A percentile compares a stretch with the other conserved stretches of the same genome.
phyloP scores from a whole-genome alignment of 208 protist species.

The Acanthamoeba rhysodes region DNA sequence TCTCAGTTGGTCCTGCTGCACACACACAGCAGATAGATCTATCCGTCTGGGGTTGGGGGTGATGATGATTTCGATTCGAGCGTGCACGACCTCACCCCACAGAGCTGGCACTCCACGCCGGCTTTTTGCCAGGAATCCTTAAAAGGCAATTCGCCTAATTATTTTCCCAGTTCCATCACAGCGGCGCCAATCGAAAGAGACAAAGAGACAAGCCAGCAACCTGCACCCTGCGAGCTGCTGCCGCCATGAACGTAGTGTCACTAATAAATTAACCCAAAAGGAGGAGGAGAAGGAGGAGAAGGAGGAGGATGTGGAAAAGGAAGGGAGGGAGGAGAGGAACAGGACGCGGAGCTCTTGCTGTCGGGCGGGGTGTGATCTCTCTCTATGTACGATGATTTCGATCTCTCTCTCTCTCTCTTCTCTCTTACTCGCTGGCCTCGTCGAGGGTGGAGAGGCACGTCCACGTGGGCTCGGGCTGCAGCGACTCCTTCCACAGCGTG shows the following conservation, averaged over 20 bases:
- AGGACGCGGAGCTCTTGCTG: neutral
- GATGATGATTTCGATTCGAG: no score
- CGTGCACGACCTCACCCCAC: no score
- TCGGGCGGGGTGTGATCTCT: no score
- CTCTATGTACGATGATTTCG: neutral
- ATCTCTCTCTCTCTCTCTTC: neutral
- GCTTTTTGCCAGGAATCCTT: no score
- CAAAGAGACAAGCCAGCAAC: no score
- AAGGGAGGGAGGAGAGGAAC: neutral
- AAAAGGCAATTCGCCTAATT: no score
- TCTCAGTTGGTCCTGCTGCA: neutral
- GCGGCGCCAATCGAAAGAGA: no score
- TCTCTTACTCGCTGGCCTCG: constrained; percentile 1
- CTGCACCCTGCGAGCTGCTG: no score
- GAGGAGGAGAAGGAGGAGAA: neutral
- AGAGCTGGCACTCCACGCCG: no score
- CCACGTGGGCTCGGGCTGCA: constrained; percentile 82
- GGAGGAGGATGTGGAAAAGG: neutral
- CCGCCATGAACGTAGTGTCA: no score
- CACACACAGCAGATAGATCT: neutral
- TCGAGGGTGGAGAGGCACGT: constrained; percentile 78
- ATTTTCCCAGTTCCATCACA: no score
- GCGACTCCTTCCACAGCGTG: constrained; percentile 88
- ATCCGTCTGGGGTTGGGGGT: neutral
- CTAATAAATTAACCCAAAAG: neutral